phyloP scores from a whole-genome alignment of 495 filamentous ascomycete genomes.

The Wilcoxina mikolae region DNA sequence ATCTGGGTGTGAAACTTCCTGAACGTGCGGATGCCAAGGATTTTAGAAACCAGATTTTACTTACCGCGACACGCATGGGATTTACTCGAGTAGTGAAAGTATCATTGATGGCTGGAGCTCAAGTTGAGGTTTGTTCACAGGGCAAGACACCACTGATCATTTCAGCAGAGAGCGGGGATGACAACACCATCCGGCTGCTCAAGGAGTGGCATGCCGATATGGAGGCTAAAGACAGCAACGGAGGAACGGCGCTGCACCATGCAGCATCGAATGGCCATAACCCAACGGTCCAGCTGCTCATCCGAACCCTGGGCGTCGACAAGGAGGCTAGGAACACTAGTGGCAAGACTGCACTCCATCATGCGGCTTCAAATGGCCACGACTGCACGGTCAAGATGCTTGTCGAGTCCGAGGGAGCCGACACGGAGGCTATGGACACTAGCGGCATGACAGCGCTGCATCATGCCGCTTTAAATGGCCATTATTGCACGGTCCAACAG shows the following conservation, averaged over 20 bases:
- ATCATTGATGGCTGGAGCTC: neutral
- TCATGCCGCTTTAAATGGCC: slow-evolving; percentile 15
- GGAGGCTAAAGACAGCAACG: neutral
- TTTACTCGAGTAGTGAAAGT: neutral
- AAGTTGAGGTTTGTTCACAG: neutral
- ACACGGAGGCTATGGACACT: slow-evolving; percentile 17
- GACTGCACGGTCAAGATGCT: slow-evolving; percentile 12
- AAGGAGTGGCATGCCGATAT: neutral
- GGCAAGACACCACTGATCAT: neutral
- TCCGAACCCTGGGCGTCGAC: neutral
- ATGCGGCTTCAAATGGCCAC: slow-evolving; percentile 11
- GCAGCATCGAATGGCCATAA: neutral
- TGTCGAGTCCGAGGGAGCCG: slow-evolving; percentile 12
- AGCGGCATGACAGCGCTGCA: slow-evolving; percentile 17
- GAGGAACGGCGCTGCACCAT: neutral
- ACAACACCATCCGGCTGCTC: neutral
- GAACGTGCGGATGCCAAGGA: neutral
- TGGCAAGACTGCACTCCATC: slow-evolving; percentile 15
- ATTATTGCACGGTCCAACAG: slow-evolving; percentile 11
- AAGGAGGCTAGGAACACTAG: neutral
- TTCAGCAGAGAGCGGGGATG: neutral
- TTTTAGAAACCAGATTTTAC: neutral
- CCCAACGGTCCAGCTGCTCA: neutral
- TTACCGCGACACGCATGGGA: neutral
- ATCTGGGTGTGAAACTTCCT: neutral